A percentile compares a stretch with the other conserved stretches of the same genome.
These are phyloP conservation scores for Talaromyces islandicus DNA, from an alignment of 2,329 filamentous ascomycete genomes.

Conservation along the genomic window DNA sequence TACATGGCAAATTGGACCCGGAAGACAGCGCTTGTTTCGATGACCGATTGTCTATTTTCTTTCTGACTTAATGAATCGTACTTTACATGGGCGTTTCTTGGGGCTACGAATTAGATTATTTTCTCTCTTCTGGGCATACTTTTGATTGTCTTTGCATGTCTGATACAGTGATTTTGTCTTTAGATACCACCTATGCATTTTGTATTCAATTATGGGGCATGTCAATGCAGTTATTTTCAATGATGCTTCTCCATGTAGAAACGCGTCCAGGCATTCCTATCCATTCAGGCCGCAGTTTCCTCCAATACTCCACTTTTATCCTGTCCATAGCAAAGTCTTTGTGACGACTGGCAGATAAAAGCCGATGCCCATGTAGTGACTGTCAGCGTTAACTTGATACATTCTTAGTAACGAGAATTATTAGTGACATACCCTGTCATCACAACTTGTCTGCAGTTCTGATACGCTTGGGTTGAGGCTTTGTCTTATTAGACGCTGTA, in stretches of 20 bases:
- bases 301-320: background rate
- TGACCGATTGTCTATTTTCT: constrained; percentile 15
- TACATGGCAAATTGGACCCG: constrained; percentile 37
- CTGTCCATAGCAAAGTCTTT: background rate
- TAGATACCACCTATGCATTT: background rate
- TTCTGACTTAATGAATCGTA: background rate
- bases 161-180: background rate
- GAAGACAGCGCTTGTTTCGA: constrained; percentile 40
- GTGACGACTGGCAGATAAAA: background rate
- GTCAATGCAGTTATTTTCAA: background rate
- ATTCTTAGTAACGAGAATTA: background rate
- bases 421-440: background rate
- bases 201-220: background rate
- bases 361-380: background rate
- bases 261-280: background rate
- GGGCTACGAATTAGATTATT: background rate
- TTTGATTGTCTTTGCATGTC: background rate
- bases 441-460: background rate
- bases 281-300: background rate
- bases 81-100: background rate
- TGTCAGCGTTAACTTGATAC: background rate
- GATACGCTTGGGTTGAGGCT: background rate
- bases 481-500: background rate
- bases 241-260: background rate
- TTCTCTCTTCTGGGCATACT: background rate